A percentile compares a stretch with the other conserved stretches of the same genome.
These are phyloP conservation scores for Rhizoclosmatium sp. DNA, from an alignment of 192 early-diverging fungal genomes.

Conservation along the genomic window DNA sequence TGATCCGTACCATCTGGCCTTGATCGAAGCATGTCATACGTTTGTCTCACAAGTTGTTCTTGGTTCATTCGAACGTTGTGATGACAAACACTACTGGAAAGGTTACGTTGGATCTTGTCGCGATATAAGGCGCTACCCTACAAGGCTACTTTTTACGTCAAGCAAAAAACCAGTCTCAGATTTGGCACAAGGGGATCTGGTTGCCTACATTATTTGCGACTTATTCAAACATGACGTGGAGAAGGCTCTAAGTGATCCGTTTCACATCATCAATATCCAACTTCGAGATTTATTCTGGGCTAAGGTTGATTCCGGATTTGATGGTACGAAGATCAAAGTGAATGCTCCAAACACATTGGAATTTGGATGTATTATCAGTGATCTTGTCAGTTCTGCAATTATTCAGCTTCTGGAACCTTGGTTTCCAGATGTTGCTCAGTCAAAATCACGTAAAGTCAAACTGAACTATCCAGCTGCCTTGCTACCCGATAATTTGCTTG, in stretches of 20 bases:
- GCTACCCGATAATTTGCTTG: background rate
- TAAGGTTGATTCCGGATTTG: background rate
- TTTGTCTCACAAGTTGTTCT: background rate
- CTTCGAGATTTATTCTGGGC: background rate
- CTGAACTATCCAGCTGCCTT: background rate
- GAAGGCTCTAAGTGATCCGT: background rate
- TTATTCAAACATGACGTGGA: background rate
- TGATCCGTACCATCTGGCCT: background rate
- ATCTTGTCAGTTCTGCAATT: background rate
- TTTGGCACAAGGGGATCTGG: background rate
- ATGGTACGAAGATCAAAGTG: background rate
- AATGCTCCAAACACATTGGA: background rate
- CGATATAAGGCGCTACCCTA: background rate
- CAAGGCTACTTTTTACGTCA: background rate
- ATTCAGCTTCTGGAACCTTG: background rate
- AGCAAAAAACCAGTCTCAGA: background rate
- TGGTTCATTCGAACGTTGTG: background rate
- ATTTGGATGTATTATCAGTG: background rate
- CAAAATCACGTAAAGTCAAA: background rate
- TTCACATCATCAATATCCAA: background rate
- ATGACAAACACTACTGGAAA: conserved; percentile 2
- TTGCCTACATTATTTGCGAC: background rate
- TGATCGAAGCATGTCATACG: background rate
- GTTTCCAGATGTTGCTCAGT: background rate
- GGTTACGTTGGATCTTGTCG: conserved; percentile 8